A percentile compares a stretch with the other conserved stretches of the same genome.
Conservation (phyloP, 2,329 filamentous ascomycete species). For the Paecilomyces variotii region DNA sequence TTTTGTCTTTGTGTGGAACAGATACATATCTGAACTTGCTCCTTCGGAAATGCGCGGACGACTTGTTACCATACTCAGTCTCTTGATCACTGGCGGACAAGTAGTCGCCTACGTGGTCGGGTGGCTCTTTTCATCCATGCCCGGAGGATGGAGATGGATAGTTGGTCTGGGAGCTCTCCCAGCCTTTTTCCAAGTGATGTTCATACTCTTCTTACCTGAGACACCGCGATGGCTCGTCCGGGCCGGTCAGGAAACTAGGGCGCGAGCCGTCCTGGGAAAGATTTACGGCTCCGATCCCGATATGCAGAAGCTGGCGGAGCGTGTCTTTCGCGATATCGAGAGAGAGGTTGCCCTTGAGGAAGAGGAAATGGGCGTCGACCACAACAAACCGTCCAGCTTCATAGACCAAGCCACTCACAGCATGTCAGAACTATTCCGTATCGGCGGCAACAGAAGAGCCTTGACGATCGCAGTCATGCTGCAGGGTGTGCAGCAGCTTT, state of each 20-base stretch:
- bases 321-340: slow-evolving; percentile 61
- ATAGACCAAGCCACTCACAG: slow-evolving; percentile 18
- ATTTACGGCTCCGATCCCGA: slow-evolving; percentile 50
- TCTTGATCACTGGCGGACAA: slow-evolving; percentile 83
- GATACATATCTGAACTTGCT: slow-evolving; percentile 78
- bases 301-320: slow-evolving; percentile 44
- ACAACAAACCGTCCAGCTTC: slow-evolving; percentile 11
- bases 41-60: slow-evolving; percentile 68
- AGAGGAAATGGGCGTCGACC: slow-evolving; percentile 28
- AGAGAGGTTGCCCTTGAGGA: slow-evolving; percentile 65
- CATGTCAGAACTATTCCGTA: slow-evolving; percentile 23
- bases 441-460: slow-evolving; percentile 54
- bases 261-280: slow-evolving; percentile 55
- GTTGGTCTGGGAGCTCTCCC: slow-evolving; percentile 77
- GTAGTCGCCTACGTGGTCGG: slow-evolving; percentile 81
- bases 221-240: slow-evolving; percentile 82
- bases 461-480: slow-evolving; percentile 78
- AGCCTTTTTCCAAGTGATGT: slow-evolving; percentile 59
- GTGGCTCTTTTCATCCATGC: slow-evolving; percentile 59
- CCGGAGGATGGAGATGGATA: slow-evolving; percentile 79
- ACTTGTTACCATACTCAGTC: slow-evolving; percentile 70
- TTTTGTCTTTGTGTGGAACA: slow-evolving; percentile 10
- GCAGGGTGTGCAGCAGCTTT: slow-evolving; percentile 81
- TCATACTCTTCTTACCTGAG: slow-evolving; percentile 72
- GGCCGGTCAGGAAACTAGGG: slow-evolving; percentile 53